Evolutionary conservation across 352 stramenopile species (phyloP), one percentile per base, ranked within the genome.

Genomic region (Globisporangium irregulare): DNA sequence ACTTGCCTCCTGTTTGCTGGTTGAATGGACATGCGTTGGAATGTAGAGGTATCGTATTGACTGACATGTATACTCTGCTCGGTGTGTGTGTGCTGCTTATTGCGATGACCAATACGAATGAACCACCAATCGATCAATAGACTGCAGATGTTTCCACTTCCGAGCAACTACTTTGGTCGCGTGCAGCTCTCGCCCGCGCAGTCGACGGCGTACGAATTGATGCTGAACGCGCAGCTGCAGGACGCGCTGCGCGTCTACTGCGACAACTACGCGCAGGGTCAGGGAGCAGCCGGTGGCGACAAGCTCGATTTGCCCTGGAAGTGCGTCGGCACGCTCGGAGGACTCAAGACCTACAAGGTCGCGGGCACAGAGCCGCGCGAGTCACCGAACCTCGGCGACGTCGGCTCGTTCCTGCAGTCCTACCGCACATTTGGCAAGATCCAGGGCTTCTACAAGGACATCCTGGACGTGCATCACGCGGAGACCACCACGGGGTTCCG

Each of bases 361-460:
- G 74, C 68, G 12, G 74, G 76, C 0, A 32, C 70, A 0, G 78
- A 72, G 15, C 53, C 53, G n/a, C 55, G 61, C 18, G 25, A 61
- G 18, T 10, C 36, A 6, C 24, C 41, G 24, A 29, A 34, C 24
- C 32, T 29, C 7, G 22, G 10, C 2, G 67, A 77, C 15, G 56
- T 62, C 20, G 24, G 24, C 51, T 73, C 32, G 50, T 73, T 53
- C 20, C 29, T 86, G 25, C 77, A 78, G 66, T 77, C 77, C 18
- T 84, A 73, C 62, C 77, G 80, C 24, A 83, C 71, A 15, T 82
- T 84, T 34, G 80, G 80, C 1, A 73, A 69, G 6, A 70, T 88
- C 14, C 80, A 88, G 72, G 80, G 80, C 27, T 75, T 79, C 61
- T 86, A 83, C 64, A 69, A 71, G 14, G 78, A 84, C 59, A 84